phyloP scores from a whole-genome alignment of 1,284 basidiomycete species.

The Puccinia polysora region DNA sequence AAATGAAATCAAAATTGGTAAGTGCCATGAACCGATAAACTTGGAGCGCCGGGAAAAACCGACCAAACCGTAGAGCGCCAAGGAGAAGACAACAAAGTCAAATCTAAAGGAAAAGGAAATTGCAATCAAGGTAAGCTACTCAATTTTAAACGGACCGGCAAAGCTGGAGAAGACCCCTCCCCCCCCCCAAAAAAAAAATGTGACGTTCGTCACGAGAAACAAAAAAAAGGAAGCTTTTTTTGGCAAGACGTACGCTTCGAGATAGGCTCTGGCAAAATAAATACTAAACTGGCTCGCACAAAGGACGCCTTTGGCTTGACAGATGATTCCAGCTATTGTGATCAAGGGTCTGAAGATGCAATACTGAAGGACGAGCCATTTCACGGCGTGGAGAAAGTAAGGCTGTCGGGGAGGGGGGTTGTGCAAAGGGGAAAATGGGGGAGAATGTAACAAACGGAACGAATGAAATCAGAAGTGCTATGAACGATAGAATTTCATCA shows the following conservation, averaged over 20 bases:
- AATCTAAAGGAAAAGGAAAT: slow-evolving; percentile 4
- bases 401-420: not conserved
- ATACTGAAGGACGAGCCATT: slow-evolving; percentile 41
- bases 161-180: not conserved
- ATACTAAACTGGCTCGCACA: slow-evolving; percentile 29
- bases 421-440: not conserved
- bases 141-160: not conserved
- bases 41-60: slow-evolving; percentile 43
- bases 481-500: not conserved
- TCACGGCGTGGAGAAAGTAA: slow-evolving; percentile 33
- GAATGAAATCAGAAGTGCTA: not conserved
- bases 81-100: slow-evolving; percentile 38
- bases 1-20: too few species aligned
- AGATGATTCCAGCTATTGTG: slow-evolving; percentile 36
- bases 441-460: not conserved
- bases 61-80: slow-evolving; percentile 52
- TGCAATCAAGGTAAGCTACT: not conserved
- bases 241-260: slow-evolving; percentile 41
- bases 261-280: slow-evolving; percentile 38
- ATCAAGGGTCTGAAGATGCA: slow-evolving; percentile 39
- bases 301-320: slow-evolving; percentile 15
- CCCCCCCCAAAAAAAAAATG: too few species aligned
- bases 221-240: not conserved
- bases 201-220: too few species aligned
- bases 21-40: too few species aligned